Evolutionary conservation across 192 early-diverging fungal species (phyloP), one percentile per base, ranked within the genome.

Genomic region (Geranomyces michiganensis): DNA sequence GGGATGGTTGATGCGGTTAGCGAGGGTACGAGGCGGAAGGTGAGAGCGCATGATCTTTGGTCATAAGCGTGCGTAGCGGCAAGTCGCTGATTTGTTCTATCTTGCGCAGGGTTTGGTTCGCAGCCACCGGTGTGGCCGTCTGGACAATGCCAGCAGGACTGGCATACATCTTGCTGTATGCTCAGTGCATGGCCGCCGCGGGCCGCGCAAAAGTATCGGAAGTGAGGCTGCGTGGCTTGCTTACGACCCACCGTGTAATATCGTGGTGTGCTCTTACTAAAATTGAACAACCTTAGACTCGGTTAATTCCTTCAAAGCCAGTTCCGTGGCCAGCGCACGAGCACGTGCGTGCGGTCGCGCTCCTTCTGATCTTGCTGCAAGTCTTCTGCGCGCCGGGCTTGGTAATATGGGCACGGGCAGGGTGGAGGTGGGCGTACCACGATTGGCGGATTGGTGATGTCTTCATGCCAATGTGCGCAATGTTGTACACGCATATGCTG

Each of bases 351-450:
- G 51, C 51, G 51, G 51, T 53, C 4, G 51, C n/a, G 51, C 51
- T 53, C 24, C 51, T 53, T 26, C 15, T 53, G 15, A n/a, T 53
- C 7, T 53, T n/a, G n/a, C 17, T 26, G 22, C 58, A 60, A 29
- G 31, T 33, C 29, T 60, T 60, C 19, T 4, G 5, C 17, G 58
- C 21, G 27, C 58, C 58, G 22, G 58, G 58, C 31, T 32, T 60
- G 27, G 29, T 60, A 27, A 29, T 60, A 27, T 60, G 58, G 58
- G 58, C 31, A 17, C 58, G 58, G 12, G 51, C n/a, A 3, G 51
- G 51, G 6, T 53, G 51, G 51, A 8, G 19, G 19, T n/a, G 24
- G 51, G n/a, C 19, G 4, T 53, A 26, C 7, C 51, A n/a, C n/a
- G 19, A n/a, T 15, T 53, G 51, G 51, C n/a, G 24, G n/a, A 53